Conservation (phyloP, 2,329 filamentous ascomycete species). For the Raffaelea arxii region DNA sequence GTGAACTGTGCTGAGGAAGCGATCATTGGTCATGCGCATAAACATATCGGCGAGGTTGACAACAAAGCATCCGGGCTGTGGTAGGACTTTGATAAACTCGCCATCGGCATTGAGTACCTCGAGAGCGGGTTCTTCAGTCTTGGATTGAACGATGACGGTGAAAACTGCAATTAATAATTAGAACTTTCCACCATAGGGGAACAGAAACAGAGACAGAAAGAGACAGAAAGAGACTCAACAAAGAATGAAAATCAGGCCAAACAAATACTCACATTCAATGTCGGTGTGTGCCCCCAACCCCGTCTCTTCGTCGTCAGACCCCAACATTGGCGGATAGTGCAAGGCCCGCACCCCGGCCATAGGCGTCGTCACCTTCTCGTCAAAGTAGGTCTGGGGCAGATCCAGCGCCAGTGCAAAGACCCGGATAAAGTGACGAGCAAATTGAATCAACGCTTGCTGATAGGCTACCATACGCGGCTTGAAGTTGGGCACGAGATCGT, state of each 20-base stretch:
- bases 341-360: not conserved
- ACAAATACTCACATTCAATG: not conserved
- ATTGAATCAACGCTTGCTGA: not conserved
- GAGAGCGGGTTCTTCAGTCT: not conserved
- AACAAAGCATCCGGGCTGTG: conserved; percentile 3
- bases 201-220: too few species aligned
- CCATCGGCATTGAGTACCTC: conserved; percentile 6
- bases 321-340: conserved; percentile 1
- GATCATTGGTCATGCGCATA: conserved; percentile 5
- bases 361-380: not conserved
- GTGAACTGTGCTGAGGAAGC: conserved; percentile 6
- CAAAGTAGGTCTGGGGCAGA: not conserved
- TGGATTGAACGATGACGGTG: conserved; percentile 2
- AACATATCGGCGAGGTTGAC: conserved; percentile 9
- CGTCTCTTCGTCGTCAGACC: not conserved
- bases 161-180: not conserved
- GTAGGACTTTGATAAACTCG: conserved; percentile 3
- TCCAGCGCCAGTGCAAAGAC: not conserved
- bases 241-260: not conserved
- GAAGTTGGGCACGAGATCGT: not conserved
- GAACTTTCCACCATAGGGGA: too few species aligned
- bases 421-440: not conserved
- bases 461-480: not conserved
- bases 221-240: too few species aligned
- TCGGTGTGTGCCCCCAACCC: conserved; percentile 4